phyloP scores from a whole-genome alignment of 192 early-diverging fungal genomes.

The Piromyces finnis region DNA sequence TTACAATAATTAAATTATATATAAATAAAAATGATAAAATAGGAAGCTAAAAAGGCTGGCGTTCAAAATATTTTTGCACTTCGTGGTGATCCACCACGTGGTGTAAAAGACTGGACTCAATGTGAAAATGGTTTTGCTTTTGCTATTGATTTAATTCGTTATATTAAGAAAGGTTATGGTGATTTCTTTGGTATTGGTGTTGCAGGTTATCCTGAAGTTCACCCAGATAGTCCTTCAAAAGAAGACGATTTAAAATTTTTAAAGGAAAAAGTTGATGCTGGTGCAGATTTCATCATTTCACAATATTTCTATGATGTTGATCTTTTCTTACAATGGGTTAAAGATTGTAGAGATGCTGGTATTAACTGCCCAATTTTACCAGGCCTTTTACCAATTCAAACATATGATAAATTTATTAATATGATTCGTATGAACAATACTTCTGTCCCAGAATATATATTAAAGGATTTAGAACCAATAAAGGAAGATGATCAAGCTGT shows the following conservation, averaged over 20 bases:
- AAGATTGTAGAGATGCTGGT: conserved; percentile 52
- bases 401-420: conserved; percentile 77
- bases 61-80: conserved; percentile 95
- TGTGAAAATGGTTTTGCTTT: conserved; percentile 74
- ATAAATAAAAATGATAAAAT: neutral
- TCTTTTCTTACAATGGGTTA: conserved; percentile 64
- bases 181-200: conserved; percentile 93
- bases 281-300: conserved; percentile 83
- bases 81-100: conserved; percentile 83
- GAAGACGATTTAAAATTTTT: conserved; percentile 65
- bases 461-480: conserved; percentile 78
- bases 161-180: conserved; percentile 76
- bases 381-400: conserved; percentile 94
- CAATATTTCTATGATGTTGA: conserved; percentile 93
- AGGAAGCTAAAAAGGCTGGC: conserved; percentile 70
- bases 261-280: conserved; percentile 77
- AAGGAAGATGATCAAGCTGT: conserved; percentile 97
- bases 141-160: conserved; percentile 74
- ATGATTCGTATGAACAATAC: conserved; percentile 80
- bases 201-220: conserved; percentile 93
- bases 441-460: conserved; percentile 66
- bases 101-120: conserved; percentile 58
- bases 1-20: too few relatives aligned
- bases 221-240: conserved; percentile 50
- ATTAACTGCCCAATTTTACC: conserved; percentile 75